Conservation (phyloP, 257 asterid genomes). For the Coffea canephora region DNA sequence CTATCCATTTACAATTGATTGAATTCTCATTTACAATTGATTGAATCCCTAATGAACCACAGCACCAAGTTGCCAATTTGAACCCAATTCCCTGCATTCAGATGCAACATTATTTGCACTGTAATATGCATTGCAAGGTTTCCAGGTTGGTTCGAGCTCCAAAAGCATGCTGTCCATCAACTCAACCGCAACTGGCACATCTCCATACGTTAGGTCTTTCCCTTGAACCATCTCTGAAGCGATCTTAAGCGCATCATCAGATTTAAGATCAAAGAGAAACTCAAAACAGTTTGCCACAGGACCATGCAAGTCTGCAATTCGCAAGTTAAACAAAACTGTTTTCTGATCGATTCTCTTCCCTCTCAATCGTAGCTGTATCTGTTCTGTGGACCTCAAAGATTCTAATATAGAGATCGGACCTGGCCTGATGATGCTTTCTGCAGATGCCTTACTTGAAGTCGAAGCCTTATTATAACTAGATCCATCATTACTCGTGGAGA, state of each 20-base stretch:
- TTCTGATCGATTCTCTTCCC: conserved; percentile 3
- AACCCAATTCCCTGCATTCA: conserved; percentile 5
- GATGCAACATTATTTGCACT: neutral
- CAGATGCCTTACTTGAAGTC: neutral
- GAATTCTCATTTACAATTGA: neutral
- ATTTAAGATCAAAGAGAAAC: conserved; percentile 14
- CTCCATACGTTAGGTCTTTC: neutral
- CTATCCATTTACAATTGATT: neutral
- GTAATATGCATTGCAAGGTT: neutral
- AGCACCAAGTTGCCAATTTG: conserved; percentile 3
- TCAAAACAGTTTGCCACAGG: conserved; percentile 4
- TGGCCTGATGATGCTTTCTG: neutral
- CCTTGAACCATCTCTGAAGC: conserved; percentile 17
- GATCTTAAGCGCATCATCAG: conserved; percentile 15
- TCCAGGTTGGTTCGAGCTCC: conserved; percentile 16
- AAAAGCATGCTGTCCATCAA: conserved; percentile 13
- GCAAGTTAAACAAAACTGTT: conserved; percentile 6
- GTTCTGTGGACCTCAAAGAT: neutral
- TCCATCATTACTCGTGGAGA: neutral
- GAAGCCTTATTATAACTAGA: neutral
- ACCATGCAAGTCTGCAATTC: neutral
- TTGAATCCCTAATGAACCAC: conserved; percentile 9
- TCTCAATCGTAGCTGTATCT: conserved; percentile 11
- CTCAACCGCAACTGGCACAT: conserved; percentile 11
- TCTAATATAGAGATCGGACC: neutral